Base-by-base conservation (phyloP, 176 grass and related monocot genomes). In the Pontederia crassipes region DNA sequence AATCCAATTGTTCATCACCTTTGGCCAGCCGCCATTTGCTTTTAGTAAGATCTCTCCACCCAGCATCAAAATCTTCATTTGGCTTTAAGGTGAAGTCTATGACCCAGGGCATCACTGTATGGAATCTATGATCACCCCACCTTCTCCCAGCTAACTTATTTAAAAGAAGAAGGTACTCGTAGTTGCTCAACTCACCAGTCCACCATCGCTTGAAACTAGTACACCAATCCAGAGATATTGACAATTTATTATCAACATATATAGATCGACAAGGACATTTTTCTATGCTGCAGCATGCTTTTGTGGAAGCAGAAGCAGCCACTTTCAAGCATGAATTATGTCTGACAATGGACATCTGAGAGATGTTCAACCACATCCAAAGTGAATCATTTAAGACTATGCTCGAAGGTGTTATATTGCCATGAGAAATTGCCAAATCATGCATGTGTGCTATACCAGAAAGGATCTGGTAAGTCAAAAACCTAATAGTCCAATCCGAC, bases 51-150 rank as follows among this genome's bases (percentile, higher is more conserved):
- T 96, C 86, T 16, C 91, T 86, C 91, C 91, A 96, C 46, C 91
- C 91, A 77, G 70, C 68, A 77, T 87, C 74, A 79, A 86, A 90
- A 80, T 28, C 80, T 80, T 85, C 65, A 16, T 90, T 81, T 46
- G 91, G 91, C 20, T 69, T 90, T 68, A 78, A 77, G 55, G 74
- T 96, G 62, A 96, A 96, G 76, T 96, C 91, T 87, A 96, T 90
- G 74, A 96, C 81, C 91, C 91, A 96, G 47, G 91, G 91, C 91
- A 96, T 96, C 58, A 96, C 86, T 46, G 77, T 89, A 62, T 96
- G 86, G 75, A 96, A 96, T 65, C 81, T 66, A 65, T 86, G 83
- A 72, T 96, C 86, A 49, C 81, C 86, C 91, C 91, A 96, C 56
- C 80, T 90, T 74, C 91, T 87, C 66, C 91, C 91, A 78, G 91